phyloP scores from a whole-genome alignment of 2,329 filamentous ascomycete species.

The Xylogone sp. region DNA sequence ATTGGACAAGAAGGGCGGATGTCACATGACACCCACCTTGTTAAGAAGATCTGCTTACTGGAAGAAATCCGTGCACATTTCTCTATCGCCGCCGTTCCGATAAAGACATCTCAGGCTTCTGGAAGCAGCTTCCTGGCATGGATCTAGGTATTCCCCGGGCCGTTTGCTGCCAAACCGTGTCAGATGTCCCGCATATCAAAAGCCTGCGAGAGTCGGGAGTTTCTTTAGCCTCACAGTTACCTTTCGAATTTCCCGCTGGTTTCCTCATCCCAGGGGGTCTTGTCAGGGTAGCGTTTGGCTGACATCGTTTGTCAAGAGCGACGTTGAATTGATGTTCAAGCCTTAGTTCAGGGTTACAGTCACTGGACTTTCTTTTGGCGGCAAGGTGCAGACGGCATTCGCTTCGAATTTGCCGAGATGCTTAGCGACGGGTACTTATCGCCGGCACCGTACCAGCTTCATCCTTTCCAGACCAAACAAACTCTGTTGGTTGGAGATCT shows the following conservation, averaged over 20 bases:
- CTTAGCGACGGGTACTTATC: background rate
- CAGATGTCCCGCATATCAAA: background rate
- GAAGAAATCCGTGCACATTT: conserved; percentile 95
- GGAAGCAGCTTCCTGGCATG: conserved; percentile 88
- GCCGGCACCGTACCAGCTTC: background rate
- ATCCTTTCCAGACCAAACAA: background rate
- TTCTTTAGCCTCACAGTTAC: conserved; percentile 36
- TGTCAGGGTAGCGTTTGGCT: conserved; percentile 15
- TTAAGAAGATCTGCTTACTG: conserved; percentile 59
- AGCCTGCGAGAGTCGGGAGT: background rate
- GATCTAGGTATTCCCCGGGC: conserved; percentile 88
- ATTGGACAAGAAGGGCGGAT: background rate
- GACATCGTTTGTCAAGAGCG: background rate
- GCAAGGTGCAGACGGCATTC: background rate
- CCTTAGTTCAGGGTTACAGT: too few species aligned
- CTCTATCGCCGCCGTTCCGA: conserved; percentile 78
- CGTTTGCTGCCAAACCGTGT: conserved; percentile 60
- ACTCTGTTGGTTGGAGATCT: background rate
- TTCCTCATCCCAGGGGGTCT: conserved; percentile 50
- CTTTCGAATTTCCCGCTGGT: conserved; percentile 61
- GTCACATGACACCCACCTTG: background rate
- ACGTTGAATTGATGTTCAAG: background rate
- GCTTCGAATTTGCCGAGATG: background rate
- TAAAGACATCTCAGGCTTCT: conserved; percentile 84
- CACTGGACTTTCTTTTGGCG: too few species aligned